Evolutionary conservation across 179 eudicot species (phyloP).

Genomic region (Silene vulgaris): DNA sequence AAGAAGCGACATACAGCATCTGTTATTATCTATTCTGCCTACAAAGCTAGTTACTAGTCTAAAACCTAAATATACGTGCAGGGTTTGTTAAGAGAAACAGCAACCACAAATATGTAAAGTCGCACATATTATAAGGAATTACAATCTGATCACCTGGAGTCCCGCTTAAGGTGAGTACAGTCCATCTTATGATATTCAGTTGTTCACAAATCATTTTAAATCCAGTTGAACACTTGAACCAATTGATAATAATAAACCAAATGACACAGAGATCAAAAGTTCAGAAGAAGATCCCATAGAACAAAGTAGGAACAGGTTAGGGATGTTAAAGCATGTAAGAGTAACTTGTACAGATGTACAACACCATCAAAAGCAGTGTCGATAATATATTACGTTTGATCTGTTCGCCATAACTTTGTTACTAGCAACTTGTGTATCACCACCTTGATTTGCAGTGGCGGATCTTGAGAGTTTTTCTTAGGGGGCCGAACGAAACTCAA

Average conservation of each 20-base stretch:
- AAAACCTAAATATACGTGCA: background rate
- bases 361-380: background rate
- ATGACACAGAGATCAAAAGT: background rate
- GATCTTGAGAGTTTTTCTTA: too few species aligned
- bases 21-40: background rate
- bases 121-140: background rate
- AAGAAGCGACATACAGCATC: background rate
- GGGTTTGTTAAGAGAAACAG: background rate
- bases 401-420: background rate
- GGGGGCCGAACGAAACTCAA: too few species aligned
- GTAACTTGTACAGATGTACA: conserved; percentile 1
- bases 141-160: background rate
- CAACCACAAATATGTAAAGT: background rate
- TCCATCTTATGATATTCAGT: background rate
- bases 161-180: background rate
- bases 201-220: background rate
- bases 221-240: background rate
- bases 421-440: background rate
- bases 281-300: background rate
- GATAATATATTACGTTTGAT: background rate
- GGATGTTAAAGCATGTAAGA: background rate
- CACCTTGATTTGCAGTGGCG: background rate
- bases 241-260: background rate
- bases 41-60: background rate
- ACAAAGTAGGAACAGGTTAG: background rate